Conservation (phyloP, 208 protist genomes). For the Wallacemonas sp. region DNA sequence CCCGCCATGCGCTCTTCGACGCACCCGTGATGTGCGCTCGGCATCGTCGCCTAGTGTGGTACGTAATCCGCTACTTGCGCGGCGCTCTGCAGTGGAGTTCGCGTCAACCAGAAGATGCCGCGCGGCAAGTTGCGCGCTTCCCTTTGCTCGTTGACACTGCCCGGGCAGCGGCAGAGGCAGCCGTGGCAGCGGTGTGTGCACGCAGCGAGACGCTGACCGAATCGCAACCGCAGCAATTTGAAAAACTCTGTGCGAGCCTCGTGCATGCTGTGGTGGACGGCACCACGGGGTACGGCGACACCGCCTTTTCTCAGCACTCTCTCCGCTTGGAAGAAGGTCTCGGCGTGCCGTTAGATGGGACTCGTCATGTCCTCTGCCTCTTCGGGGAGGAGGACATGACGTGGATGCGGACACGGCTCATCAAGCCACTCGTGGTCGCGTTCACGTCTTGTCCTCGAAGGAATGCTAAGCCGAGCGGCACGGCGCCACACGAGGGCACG, state of each 20-base stretch:
- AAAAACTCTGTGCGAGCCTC: background rate
- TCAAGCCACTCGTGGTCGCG: background rate
- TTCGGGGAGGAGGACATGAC: background rate
- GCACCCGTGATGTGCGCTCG: too few species aligned
- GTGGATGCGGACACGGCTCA: background rate
- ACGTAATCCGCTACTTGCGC: background rate
- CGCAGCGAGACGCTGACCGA: background rate
- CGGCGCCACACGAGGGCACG: background rate
- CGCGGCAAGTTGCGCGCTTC: background rate
- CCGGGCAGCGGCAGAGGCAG: background rate
- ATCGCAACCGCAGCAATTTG: background rate
- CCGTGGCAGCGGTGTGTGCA: background rate
- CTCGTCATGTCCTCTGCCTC: background rate
- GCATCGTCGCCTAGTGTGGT: constrained; percentile 7
- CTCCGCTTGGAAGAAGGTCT: background rate
- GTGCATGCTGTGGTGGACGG: constrained; percentile 2
- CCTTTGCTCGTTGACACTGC: constrained; percentile 4
- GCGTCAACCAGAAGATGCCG: background rate
- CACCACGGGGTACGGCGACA: background rate
- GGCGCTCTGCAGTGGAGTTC: background rate
- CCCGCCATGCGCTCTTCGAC: background rate
- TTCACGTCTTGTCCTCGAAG: background rate
- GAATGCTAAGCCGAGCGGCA: background rate
- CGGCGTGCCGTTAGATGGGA: background rate
- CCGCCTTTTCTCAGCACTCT: constrained; percentile 6